Evolutionary conservation across 176 grass and related monocot species (phyloP), one percentile per base, ranked within the genome.

Genomic region (Luzula sylvatica): DNA sequence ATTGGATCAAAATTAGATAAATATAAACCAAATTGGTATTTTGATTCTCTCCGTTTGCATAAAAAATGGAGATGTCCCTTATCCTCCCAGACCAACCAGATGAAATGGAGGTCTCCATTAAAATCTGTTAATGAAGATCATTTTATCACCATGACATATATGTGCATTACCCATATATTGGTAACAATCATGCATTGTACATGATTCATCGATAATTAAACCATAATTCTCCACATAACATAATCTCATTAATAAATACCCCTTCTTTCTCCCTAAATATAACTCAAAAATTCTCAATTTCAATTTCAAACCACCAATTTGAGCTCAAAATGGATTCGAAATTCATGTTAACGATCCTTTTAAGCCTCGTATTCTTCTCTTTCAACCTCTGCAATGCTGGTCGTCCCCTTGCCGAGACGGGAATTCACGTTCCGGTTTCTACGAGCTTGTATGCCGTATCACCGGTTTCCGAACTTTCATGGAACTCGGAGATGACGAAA

Each of bases 401-500:
- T 1, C 42, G 59, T 15, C 42, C 11, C 30, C 30, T 35, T 35
- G 9, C 30, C 9, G 30, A 35, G 9, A 35, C 30, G 9, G 30
- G 9, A 35, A 35, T 9, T 35, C 7, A 35, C 0, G 42, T 64
- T 20, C 59, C 59, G 46, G 42, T 49, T 23, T 21, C 59, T 3
- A 46, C 59, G 3, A 49, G 15, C 16, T 21, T 64, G 18, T 63
- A 63, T 48, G 59, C 25, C 12, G 41, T 32, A 47, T 5, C 60
- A 26, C 60, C 60, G 22, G 15, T 14, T 47, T 20, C 60, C 30
- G 44, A 64, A 64, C 14, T 64, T 3, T 8, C 21, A 45, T 64
- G 60, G 60, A 64, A 49, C 26, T 49, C 60, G 20, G 60, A 64
- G 16, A 18, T 42, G 14, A 22, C 43, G 7, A 35, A 50, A 64